A percentile compares a stretch with the other conserved stretches of the same genome.
These are phyloP conservation scores for Raphanus raphanistrum DNA, from an alignment of 345 rosid species.

Conservation along the genomic window DNA sequence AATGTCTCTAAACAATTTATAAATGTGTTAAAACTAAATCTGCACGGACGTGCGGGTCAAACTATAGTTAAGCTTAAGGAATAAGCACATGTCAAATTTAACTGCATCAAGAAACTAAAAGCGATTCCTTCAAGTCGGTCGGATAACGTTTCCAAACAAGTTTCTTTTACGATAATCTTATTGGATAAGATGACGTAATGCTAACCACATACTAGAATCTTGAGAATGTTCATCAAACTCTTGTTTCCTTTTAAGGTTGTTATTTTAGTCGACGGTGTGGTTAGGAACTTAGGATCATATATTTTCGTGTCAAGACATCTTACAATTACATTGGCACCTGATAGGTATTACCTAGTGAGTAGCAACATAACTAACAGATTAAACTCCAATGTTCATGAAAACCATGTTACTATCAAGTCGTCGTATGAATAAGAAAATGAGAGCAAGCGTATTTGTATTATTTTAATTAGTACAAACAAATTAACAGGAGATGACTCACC, in stretches of 20 bases:
- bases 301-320: neutral
- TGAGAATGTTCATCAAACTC: neutral
- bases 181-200: too few species aligned
- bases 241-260: neutral
- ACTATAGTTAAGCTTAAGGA: neutral
- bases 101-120: neutral
- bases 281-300: neutral
- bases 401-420: neutral
- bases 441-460: neutral
- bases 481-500: constrained; percentile 14
- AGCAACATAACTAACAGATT: neutral
- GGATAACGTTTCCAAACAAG: constrained; percentile 12
- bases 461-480: neutral
- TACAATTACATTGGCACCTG: neutral
- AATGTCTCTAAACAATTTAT: too few species aligned
- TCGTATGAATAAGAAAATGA: neutral
- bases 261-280: neutral
- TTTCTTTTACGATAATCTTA: neutral
- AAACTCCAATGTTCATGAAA: neutral
- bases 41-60: too few species aligned
- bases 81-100: constrained; percentile 19
- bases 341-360: neutral
- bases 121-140: neutral
- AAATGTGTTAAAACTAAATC: too few species aligned
- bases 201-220: neutral